Base-by-base conservation (phyloP, 1,284 basidiomycete species). In the Ganoderma lucidum region DNA sequence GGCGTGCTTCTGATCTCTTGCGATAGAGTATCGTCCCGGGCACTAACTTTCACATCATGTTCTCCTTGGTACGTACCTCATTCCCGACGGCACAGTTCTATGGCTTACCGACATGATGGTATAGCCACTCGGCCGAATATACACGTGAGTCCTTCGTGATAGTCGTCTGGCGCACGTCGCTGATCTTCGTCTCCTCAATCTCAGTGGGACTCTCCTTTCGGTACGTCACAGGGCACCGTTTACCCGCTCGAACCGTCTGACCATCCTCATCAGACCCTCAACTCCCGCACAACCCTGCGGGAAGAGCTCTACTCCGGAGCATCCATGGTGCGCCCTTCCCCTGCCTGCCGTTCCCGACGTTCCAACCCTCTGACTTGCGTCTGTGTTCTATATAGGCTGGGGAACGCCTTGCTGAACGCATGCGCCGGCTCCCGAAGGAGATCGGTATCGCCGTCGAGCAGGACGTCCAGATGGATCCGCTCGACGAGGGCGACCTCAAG, bases 101-200 rank as follows among this genome's bases (percentile, higher is more conserved):
- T 30, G 15, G 28, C 28, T 56, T 10, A 42, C 39, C 17, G 37
- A 14, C 12, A 23, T 3, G 1, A 28, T n/a, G 19, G 17, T 37
- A 39, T 39, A 73, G 71, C 70, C 70, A 2, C 51, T 68, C 2
- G 69, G 69, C 15, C 69, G 71, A 10, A 63, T 73, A 28, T 73
- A 73, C 63, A 69, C 71, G 71, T 72, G 28, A 63, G 71, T 61
- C 35, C 55, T 60, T 6, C 17, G 10, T 37, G 45, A 61, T 62
- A 5, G 28, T 12, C 1, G 23, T 28, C 10, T 28, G 4, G 1
- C 23, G 48, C 10, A 5, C 23, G 2, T 28, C 5, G 48, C 48
- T 51, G 14, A 51, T 23, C 1, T 30, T n/a, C 15, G 2, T 37
- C 15, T 17, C 8, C 35, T 8, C 35, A 35, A 35, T 12, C 6